Evolutionary conservation across 1,284 basidiomycete genomes (phyloP), one percentile per base, ranked within the genome.

Genomic region (Athelia sp.): DNA sequence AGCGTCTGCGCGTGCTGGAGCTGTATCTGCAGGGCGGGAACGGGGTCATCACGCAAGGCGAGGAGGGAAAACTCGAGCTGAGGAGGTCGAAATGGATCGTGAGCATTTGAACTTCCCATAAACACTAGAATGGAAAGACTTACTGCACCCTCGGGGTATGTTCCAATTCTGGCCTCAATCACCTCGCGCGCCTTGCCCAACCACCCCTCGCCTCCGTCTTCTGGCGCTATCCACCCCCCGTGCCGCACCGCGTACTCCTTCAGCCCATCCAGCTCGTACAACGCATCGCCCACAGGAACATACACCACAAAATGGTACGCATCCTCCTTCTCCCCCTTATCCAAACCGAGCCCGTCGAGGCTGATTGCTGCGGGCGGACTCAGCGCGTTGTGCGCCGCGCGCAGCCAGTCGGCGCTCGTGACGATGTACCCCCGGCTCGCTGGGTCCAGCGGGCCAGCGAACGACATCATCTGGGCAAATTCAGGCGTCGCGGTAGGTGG

Each of bases 271-370:
- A 98, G 76, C 68, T 98, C 94, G 66, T 93, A 96, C 45, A 98
- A 70, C 26, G 79, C 76, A 13, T 90, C 93, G 64, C 84, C 78
- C 43, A 85, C 73, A 3, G 94, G 94, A 44, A 94, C 68, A 66
- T 96, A 98, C 4, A 93, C 84, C 42, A 96, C 84, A 61, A 96
- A 96, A 61, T 97, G 93, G 67, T 94, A 98, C 13, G 92, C 92
- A 58, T 96, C 93, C 61, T 93, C 91, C 1, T 76, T 64, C 52
- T 82, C 87, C n/a, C 43, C 43, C 55, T 81, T 87, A 2, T 86
- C 79, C 14, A 84, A 66, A 29, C 78, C 82, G 48, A 88, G 67
- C 46, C 87, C 87, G 62, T 93, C 90, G 43, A 90, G 68, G 6
- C 86, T 87, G 54, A 93, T 84, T 2, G 87, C 81, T 57, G 81